phyloP scores from a whole-genome alignment of 106 monocot species.

The Phalaenopsis aphrodite region DNA sequence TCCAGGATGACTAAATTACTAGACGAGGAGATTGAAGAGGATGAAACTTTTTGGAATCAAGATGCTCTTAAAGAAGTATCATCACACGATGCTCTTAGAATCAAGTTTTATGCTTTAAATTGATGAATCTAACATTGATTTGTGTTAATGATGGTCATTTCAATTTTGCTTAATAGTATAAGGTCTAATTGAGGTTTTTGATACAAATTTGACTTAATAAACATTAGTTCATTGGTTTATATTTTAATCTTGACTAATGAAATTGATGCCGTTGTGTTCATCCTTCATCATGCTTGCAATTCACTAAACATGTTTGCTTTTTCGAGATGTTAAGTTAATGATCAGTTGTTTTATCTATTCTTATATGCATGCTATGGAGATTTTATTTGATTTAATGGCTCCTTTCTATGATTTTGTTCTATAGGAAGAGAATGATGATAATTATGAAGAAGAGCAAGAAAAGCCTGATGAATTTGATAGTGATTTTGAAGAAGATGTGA shows the following conservation, averaged over 20 bases:
- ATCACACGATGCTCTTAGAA: not conserved
- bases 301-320: not conserved
- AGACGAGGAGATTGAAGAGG: conserved; percentile 83
- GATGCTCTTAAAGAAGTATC: conserved; percentile 92
- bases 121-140: not conserved
- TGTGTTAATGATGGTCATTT: not conserved
- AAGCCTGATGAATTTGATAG: conserved; percentile 84
- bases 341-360: not conserved
- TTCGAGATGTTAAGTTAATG: not conserved
- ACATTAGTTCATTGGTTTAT: not conserved
- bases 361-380: not conserved
- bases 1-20: conserved; percentile 84
- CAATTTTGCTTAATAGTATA: not conserved
- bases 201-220: not conserved
- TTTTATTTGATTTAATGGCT: not conserved
- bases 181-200: not conserved
- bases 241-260: not conserved
- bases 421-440: conserved; percentile 83
- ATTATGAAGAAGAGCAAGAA: conserved; percentile 81
- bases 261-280: not conserved
- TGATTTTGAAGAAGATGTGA: conserved; percentile 93
- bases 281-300: not conserved
- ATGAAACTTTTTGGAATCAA: conserved; percentile 94
- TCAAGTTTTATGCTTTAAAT: not conserved
- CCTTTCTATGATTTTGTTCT: not conserved